phyloP scores from a whole-genome alignment of 768 basidiomycete genomes.

The Tricholoma sp. region DNA sequence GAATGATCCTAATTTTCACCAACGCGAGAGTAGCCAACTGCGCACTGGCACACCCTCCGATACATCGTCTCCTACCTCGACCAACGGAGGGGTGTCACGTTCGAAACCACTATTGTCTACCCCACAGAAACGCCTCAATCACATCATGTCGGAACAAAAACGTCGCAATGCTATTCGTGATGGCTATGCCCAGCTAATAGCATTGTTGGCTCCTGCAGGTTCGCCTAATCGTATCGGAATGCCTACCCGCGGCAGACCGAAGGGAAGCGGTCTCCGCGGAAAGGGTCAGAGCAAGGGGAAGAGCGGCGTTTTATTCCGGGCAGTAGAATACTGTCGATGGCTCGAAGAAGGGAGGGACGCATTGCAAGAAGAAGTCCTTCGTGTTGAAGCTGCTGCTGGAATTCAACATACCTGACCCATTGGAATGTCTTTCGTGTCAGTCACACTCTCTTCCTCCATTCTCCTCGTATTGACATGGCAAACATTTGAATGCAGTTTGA shows the following conservation, averaged over 20 bases:
- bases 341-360: slow-evolving; percentile 79
- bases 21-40: slow-evolving; percentile 17
- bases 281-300: slow-evolving; percentile 80
- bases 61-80: slow-evolving; percentile 19
- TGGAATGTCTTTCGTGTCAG: neutral
- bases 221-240: slow-evolving; percentile 59
- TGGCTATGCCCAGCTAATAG: slow-evolving; percentile 82
- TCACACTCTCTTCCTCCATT: neutral
- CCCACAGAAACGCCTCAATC: slow-evolving; percentile 85
- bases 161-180: slow-evolving; percentile 89
- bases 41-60: slow-evolving; percentile 26
- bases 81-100: slow-evolving; percentile 23
- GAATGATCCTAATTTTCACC: slow-evolving; percentile 14
- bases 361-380: slow-evolving; percentile 60
- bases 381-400: slow-evolving; percentile 64
- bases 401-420: slow-evolving; percentile 28
- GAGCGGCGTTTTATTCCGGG: slow-evolving; percentile 83
- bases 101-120: slow-evolving; percentile 69
- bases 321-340: slow-evolving; percentile 82
- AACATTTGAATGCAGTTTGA: neutral
- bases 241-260: slow-evolving; percentile 76
- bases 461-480: neutral
- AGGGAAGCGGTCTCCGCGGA: slow-evolving; percentile 65
- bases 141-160: slow-evolving; percentile 94
- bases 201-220: slow-evolving; percentile 77